phyloP scores from a whole-genome alignment of 768 basidiomycete genomes.

The Crepidotus variabilis region DNA sequence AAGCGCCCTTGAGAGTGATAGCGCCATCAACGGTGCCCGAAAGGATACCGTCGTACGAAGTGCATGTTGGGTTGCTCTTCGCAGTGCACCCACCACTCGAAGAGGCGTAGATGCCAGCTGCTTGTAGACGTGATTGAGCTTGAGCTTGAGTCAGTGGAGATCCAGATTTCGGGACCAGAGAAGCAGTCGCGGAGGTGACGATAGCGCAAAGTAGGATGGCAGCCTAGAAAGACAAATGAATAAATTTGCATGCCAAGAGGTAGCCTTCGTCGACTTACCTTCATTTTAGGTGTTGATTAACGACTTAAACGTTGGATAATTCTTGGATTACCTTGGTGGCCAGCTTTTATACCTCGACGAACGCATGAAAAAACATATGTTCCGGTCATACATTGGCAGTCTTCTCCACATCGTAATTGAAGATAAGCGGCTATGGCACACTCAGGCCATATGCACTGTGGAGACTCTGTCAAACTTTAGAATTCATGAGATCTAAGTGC shows the following conservation, averaged over 20 bases:
- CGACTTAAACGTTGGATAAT: too few species aligned
- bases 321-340: neutral
- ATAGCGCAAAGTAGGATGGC: neutral
- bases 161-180: neutral
- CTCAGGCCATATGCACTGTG: neutral
- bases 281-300: too few species aligned
- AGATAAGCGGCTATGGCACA: neutral
- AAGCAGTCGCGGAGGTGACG: neutral
- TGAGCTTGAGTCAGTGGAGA: conserved; percentile 10
- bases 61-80: conserved; percentile 20
- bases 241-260: neutral
- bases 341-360: neutral
- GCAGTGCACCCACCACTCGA: conserved; percentile 22
- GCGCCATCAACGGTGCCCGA: conserved; percentile 25
- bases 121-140: conserved; percentile 20
- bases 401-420: neutral
- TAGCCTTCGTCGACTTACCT: too few species aligned
- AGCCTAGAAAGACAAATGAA: neutral
- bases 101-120: conserved; percentile 23
- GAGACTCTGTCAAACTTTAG: neutral
- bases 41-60: conserved; percentile 23
- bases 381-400: neutral
- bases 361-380: neutral
- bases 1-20: conserved; percentile 27
- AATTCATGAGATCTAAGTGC: neutral